These are phyloP conservation scores for Macrophomina pseudophaseolina DNA, from an alignment of 2,329 filamentous ascomycete genomes.

Conservation along the genomic window DNA sequence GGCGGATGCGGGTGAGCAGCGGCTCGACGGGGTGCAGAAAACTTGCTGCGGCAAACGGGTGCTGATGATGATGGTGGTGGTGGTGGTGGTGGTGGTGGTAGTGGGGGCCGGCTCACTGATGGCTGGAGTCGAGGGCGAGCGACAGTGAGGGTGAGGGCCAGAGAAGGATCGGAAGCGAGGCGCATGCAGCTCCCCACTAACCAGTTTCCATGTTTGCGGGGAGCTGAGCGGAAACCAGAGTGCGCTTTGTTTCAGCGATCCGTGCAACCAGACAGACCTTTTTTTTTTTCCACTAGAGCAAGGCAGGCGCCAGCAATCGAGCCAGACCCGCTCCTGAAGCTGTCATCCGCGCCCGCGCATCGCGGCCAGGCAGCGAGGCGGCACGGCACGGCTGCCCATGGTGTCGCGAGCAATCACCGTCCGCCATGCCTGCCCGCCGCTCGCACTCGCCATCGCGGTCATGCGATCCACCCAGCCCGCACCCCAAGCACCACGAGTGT, in stretches of 20 bases:
- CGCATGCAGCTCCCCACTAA: background rate
- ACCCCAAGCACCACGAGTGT: background rate
- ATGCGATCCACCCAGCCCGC: background rate
- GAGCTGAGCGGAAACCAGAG: background rate
- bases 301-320: constrained; percentile 7
- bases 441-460: too few species aligned
- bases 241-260: background rate
- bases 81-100: background rate
- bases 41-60: background rate
- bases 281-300: background rate
- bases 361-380: constrained; percentile 5
- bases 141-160: background rate
- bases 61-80: background rate
- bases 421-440: background rate
- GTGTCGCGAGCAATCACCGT: constrained; percentile 13
- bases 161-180: constrained; percentile 16
- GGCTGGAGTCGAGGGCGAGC: constrained; percentile 8
- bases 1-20: background rate
- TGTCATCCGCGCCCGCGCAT: constrained; percentile 6
- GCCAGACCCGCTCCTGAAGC: background rate
- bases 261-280: background rate
- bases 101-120: background rate
- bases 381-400: background rate
- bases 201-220: background rate
- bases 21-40: constrained; percentile 4